These are phyloP conservation scores for Apiotrichum gamsii DNA, from an alignment of 1,284 basidiomycete species.

Conservation along the genomic window DNA sequence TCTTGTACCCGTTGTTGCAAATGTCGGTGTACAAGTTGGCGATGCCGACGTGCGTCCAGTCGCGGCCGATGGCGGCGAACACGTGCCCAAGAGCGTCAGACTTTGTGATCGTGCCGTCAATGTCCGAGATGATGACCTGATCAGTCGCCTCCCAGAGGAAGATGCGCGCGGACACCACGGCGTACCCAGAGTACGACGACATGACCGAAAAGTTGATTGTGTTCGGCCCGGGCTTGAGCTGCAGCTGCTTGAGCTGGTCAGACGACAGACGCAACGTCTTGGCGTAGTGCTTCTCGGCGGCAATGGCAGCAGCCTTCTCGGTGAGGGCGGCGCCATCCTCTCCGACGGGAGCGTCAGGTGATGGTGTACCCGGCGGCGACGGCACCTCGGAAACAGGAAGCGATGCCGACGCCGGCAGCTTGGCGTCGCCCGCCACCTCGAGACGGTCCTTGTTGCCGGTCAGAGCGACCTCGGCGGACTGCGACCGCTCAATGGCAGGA, in stretches of 20 bases:
- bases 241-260: constrained; percentile 80
- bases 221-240: constrained; percentile 84
- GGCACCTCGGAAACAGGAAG: not conserved
- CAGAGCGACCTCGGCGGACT: constrained; percentile 4
- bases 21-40: constrained; percentile 99
- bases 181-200: constrained; percentile 72
- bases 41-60: constrained; percentile 98
- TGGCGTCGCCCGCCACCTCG: not conserved
- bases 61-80: constrained; percentile 97
- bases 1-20: constrained; percentile 90
- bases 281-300: constrained; percentile 56
- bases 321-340: too few relatives aligned
- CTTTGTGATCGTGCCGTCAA: constrained; percentile 99
- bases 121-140: constrained; percentile 89
- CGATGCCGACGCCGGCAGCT: not conserved
- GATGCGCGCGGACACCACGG: constrained; percentile 84
- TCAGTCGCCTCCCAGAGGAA: constrained; percentile 93
- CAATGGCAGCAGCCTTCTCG: not conserved
- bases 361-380: not conserved
- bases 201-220: constrained; percentile 85
- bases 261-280: constrained; percentile 87
- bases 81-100: constrained; percentile 97
- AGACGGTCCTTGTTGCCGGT: not conserved
- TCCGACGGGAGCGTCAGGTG: too few relatives aligned
- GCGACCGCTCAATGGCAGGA: not conserved